Percentiles rank a stretch among this genome's conserved stretches.
These are phyloP conservation scores for Herpetospermum pedunculosum DNA, from an alignment of 306 rosid genomes.

Conservation along the genomic window DNA sequence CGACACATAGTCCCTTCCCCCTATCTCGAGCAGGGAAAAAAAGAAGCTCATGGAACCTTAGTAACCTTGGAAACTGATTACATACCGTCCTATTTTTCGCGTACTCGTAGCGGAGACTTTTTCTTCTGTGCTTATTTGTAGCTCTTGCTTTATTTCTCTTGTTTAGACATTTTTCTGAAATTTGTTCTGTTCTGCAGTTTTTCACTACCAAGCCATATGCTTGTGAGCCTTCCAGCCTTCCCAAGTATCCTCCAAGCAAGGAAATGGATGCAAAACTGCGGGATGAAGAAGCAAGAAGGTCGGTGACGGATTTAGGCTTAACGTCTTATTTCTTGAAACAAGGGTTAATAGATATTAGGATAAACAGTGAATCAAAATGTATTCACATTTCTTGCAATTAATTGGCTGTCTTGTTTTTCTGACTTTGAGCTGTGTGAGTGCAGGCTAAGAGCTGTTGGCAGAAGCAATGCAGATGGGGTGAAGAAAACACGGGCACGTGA, in stretches of 20 bases:
- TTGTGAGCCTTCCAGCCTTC: slow-evolving; percentile 97
- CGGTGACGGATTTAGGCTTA: slow-evolving; percentile 11
- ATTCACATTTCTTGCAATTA: not conserved
- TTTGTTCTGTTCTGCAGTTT: slow-evolving; percentile 49
- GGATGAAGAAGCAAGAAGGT: slow-evolving; percentile 99
- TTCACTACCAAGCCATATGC: slow-evolving; percentile 88
- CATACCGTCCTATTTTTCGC: not conserved
- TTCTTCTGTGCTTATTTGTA: not conserved
- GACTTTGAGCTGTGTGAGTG: slow-evolving; percentile 21
- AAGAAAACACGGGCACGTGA: slow-evolving; percentile 81
- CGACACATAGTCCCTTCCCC: not conserved
- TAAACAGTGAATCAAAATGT: not conserved
- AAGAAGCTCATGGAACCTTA: not conserved
- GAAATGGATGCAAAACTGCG: slow-evolving; percentile 98
- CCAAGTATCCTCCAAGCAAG: slow-evolving; percentile 98
- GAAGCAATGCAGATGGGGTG: slow-evolving; percentile 64
- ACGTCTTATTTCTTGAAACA: not conserved
- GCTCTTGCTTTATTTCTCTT: not conserved
- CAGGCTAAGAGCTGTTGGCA: slow-evolving; percentile 85
- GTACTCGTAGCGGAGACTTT: not conserved
- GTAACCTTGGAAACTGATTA: not conserved
- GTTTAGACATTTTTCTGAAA: not conserved
- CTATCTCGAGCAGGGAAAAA: not conserved
- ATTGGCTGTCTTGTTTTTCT: slow-evolving; percentile 7
- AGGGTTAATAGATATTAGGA: not conserved